A percentile compares a stretch with the other conserved stretches of the same genome.
phyloP scores from a whole-genome alignment of 306 rosid genomes.

The Gleditsia sinensis region DNA sequence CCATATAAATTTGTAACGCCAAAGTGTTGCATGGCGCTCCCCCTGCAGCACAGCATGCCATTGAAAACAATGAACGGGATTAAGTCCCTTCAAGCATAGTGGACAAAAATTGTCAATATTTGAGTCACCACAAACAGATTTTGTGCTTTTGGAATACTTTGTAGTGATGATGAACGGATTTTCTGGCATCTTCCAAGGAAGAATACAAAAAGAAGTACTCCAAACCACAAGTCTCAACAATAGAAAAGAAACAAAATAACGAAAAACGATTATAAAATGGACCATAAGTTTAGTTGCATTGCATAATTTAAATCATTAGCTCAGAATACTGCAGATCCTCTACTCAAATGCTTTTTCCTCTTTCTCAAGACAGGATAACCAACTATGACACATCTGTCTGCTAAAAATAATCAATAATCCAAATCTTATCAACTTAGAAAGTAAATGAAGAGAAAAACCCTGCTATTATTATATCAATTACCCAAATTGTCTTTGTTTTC shows the following conservation, averaged over 20 bases:
- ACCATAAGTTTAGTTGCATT: not conserved
- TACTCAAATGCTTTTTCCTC: not conserved
- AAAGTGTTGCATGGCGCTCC: not conserved
- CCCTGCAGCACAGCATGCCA: not conserved
- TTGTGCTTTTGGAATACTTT: not conserved
- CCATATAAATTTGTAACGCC: not conserved
- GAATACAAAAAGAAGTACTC: not conserved
- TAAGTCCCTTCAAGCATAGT: not conserved
- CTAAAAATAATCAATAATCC: slow-evolving; percentile 2
- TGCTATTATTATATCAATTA: slow-evolving; percentile 30
- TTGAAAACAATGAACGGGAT: not conserved
- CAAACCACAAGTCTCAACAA: not conserved
- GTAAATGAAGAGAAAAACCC: not conserved
- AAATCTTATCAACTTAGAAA: not conserved
- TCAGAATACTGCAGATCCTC: not conserved
- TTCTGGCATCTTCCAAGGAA: slow-evolving; percentile 8
- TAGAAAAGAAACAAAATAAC: not conserved
- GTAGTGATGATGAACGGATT: not conserved
- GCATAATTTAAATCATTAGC: slow-evolving; percentile 22
- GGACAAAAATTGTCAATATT: slow-evolving; percentile 5
- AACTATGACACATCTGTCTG: not conserved
- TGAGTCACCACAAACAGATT: slow-evolving; percentile 14
- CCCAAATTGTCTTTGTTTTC: not conserved
- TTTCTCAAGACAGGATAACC: slow-evolving; percentile 11
- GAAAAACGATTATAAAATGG: not conserved